phyloP scores from a whole-genome alignment of 139 green algal genomes.

The Zygnema cylindricum region DNA sequence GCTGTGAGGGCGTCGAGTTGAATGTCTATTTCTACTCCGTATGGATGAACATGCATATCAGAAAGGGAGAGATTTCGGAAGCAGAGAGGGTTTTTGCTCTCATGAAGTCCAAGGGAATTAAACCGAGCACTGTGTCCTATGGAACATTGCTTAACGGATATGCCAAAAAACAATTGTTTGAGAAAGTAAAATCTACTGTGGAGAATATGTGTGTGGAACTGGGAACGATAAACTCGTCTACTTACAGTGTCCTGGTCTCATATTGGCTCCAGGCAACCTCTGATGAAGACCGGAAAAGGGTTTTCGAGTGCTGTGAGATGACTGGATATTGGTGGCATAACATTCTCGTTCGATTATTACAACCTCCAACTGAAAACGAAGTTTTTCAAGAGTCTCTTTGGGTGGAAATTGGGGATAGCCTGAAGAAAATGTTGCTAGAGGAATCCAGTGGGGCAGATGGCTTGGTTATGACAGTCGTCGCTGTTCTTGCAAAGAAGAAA shows the following conservation, averaged over 20 bases:
- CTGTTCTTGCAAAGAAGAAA: not conserved
- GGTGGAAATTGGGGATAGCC: not conserved
- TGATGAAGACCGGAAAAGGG: not conserved
- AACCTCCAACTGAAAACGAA: too few species aligned
- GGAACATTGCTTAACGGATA: not conserved
- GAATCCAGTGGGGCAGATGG: not conserved
- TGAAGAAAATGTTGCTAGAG: not conserved
- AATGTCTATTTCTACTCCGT: too few species aligned
- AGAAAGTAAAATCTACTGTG: not conserved
- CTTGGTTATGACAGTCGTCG: not conserved
- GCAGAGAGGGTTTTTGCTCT: not conserved
- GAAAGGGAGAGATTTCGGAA: not conserved
- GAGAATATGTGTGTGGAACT: not conserved
- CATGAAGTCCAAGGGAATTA: not conserved
- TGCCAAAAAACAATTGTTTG: not conserved
- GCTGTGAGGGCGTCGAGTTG: not conserved
- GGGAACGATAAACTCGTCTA: not conserved
- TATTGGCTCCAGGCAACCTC: not conserved
- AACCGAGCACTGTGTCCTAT: not conserved
- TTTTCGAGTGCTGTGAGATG: not conserved
- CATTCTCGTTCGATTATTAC: too few species aligned
- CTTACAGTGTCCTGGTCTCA: not conserved
- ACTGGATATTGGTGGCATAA: not conserved
- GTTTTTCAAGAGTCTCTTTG: not conserved
- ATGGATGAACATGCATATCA: not conserved